Evolutionary conservation across 1,139 yeast genomes (phyloP), one percentile per base, ranked within the genome.

Genomic region (Kodamaea plutei): DNA sequence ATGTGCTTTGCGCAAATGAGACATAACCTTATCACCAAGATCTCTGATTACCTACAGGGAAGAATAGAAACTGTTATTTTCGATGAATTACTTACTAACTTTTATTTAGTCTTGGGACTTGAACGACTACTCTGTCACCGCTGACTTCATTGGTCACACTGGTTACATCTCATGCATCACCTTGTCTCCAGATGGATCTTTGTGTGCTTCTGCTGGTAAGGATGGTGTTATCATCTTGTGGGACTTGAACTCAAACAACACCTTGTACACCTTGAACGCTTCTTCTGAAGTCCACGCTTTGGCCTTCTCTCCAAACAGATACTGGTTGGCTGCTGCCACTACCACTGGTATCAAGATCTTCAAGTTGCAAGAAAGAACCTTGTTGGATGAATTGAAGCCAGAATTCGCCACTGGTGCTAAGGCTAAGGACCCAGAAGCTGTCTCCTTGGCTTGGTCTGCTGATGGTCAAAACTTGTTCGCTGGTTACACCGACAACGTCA

Each of bases 251-350:
- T 70, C 79, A 58, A 81, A 84, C 76, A 70, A 73, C 66, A 84
- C 91, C 62, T 78, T 89, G 63, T 91, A 88, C 95, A 83, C 96
- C 62, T 82, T 91, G 69, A 76, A 78, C 60, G 93, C 96, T 55
- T 87, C 93, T 68, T 93, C 91, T 63, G 98, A 91, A 79, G 91
- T 93, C 57, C 87, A 85, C 73, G 93, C 96, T 65, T 82, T 91
- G 66, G 95, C 96, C 60, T 93, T 91, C 95, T 89, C 98, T 68
- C 98, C 99, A 74, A 85, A 87, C 95, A 89, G 98, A 84, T 93
- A 87, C 93, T 91, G 98, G 98, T 85, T 93, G 70, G 93, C 96
- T 68, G 98, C 97, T 74, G 98, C 98, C 63, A 91, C 99, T 58
- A 76, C 96, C 52, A 74, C 96, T 54, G 93, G 96, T 63, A 87